Conservation (phyloP, 495 filamentous ascomycete genomes). For the Aspergillus steynii region DNA sequence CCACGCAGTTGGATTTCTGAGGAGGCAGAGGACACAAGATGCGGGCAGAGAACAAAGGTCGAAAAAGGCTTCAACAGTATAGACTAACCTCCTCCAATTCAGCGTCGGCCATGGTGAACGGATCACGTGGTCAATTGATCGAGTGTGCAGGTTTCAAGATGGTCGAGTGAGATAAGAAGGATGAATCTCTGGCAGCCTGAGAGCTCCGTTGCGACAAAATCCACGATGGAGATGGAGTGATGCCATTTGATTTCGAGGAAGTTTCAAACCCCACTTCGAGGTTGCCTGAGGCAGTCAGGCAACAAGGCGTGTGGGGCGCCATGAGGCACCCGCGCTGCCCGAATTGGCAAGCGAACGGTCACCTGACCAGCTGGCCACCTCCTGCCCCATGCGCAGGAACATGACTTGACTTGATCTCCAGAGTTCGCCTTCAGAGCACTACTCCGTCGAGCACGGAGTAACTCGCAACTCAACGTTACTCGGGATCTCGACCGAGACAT, state of each 20-base stretch:
- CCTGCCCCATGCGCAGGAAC: not conserved
- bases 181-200: not conserved
- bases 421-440: too few relatives aligned
- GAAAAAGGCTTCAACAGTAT: not conserved
- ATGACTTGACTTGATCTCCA: too few relatives aligned
- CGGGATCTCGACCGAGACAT: too few relatives aligned
- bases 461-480: too few relatives aligned
- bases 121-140: conserved; percentile 6
- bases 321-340: conserved; percentile 10
- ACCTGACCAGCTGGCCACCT: not conserved
- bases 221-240: conserved; percentile 13
- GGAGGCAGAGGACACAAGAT: not conserved
- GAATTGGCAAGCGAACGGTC: too few relatives aligned
- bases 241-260: conserved; percentile 10
- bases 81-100: conserved; percentile 74
- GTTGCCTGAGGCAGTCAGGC: conserved; percentile 25
- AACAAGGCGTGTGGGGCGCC: conserved; percentile 9
- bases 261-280: conserved; percentile 18
- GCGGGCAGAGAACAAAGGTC: not conserved
- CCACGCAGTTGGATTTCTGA: too few relatives aligned
- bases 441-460: too few relatives aligned
- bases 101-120: conserved; percentile 70
- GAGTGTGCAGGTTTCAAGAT: not conserved
- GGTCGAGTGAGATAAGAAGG: not conserved
- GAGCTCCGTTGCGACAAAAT: not conserved